These are phyloP conservation scores for Gossypium stocksii DNA, from an alignment of 345 rosid species.

Conservation along the genomic window DNA sequence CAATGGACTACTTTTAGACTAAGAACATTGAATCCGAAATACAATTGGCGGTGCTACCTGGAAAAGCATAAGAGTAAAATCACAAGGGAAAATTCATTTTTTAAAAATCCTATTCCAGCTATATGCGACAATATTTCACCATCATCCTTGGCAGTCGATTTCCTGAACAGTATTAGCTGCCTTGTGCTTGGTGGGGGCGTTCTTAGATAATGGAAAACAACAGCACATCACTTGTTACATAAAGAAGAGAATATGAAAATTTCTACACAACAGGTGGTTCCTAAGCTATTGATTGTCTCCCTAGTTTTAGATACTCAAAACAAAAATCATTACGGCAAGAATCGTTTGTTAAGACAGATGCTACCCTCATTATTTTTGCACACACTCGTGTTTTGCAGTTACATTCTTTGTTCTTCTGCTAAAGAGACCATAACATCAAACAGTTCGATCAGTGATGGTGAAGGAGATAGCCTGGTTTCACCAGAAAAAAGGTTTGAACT, in stretches of 20 bases:
- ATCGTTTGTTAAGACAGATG: slow-evolving; percentile 30
- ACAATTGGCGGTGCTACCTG: neutral
- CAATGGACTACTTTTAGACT: neutral
- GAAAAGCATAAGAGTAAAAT: neutral
- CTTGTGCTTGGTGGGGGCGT: slow-evolving; percentile 18
- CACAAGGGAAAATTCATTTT: neutral
- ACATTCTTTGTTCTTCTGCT: slow-evolving; percentile 26
- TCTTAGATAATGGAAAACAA: slow-evolving; percentile 6
- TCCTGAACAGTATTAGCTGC: slow-evolving; percentile 3
- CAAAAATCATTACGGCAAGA: slow-evolving; percentile 11
- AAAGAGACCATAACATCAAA: slow-evolving; percentile 26
- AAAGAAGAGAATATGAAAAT: neutral
- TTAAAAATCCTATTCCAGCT: neutral
- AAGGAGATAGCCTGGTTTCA: slow-evolving; percentile 36
- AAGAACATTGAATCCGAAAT: neutral
- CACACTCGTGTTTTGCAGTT: slow-evolving; percentile 22
- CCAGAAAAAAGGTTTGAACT: slow-evolving; percentile 18
- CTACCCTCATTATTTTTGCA: slow-evolving; percentile 21
- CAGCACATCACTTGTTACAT: neutral
- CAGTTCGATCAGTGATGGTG: slow-evolving; percentile 27
- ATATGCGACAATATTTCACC: neutral
- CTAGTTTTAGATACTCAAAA: slow-evolving; percentile 7
- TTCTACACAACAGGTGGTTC: neutral
- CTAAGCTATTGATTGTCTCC: neutral
- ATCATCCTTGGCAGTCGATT: neutral